Base-by-base conservation (phyloP, 2,329 filamentous ascomycete genomes). In the Orbilia blumenaviensis region DNA sequence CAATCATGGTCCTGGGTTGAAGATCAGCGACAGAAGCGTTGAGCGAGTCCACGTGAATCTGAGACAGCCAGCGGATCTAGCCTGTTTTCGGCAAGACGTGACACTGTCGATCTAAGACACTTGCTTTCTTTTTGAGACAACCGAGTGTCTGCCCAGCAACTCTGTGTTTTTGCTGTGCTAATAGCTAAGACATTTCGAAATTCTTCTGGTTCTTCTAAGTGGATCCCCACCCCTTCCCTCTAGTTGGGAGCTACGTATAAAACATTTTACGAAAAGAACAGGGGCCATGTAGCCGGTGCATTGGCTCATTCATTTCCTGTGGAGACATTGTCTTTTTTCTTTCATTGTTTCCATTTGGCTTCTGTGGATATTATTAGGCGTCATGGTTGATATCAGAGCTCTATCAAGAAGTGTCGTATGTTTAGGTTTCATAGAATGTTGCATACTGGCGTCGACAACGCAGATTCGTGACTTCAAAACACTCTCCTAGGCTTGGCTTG, bases 101-200 rank as follows among this genome's bases (percentile, higher is more conserved):
- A 41, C 48, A 58, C 34, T 36, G 36, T 60, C 64, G 34, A 71
- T 71, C 66, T 71, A 58, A 71, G 66, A 71, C 66, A 71, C 32
- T 23, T 56, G 36, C 18, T 9, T 38, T 56, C 32, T 56, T 38
- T 56, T 14, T 46, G 42, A 38, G 32, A 56, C 52, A 54, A 16
- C 48, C 48, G 29, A 54, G 48, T n/a, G n/a, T n/a, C n/a, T n/a
- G n/a, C n/a, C n/a, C n/a, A n/a, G n/a, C n/a, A n/a, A n/a, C 36
- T 41, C 12, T 5, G 36, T 9, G 32, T 34, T 8, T 2, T 41
- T 41, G 36, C n/a, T 41, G 7, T 6, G 18, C 23, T 16, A 6
- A 54, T 21, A 4, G 41, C 41, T 46, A 27, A 66, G 62, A 66
- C 64, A 68, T 68, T 58, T 38, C 10, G 18, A 12, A 5, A 12